These are phyloP conservation scores for Serpula lacrymans DNA, from an alignment of 768 basidiomycete genomes.

Conservation along the genomic window DNA sequence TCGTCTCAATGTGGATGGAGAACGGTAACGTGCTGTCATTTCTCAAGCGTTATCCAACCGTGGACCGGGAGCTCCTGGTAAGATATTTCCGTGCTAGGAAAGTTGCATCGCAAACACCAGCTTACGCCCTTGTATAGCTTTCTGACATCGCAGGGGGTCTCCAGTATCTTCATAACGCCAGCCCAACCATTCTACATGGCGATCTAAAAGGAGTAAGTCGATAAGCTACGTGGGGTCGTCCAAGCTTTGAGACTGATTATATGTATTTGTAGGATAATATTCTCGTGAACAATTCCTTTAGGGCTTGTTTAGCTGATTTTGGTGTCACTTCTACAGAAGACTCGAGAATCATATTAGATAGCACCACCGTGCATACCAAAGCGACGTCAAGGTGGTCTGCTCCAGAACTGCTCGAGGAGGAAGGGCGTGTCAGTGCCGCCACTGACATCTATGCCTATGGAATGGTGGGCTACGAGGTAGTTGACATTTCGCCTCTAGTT, in stretches of 20 bases:
- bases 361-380: too few species aligned
- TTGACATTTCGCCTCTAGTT: too few species aligned
- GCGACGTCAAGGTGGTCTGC: constrained; percentile 32
- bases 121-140: constrained; percentile 8
- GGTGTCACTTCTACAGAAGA: constrained; percentile 23
- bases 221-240: not conserved
- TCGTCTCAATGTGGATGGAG: constrained; percentile 41
- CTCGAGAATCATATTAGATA: too few species aligned
- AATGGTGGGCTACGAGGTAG: constrained; percentile 7
- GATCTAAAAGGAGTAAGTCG: constrained; percentile 36
- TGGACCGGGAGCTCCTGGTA: constrained; percentile 8
- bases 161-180: constrained; percentile 18
- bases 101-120: not conserved
- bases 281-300: constrained; percentile 11
- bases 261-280: constrained; percentile 19
- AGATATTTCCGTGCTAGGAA: not conserved
- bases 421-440: too few species aligned
- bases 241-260: not conserved
- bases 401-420: constrained; percentile 25
- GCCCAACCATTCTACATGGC: constrained; percentile 34
- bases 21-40: constrained; percentile 16
- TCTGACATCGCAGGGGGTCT: constrained; percentile 18
- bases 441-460: constrained; percentile 13
- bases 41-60: not conserved
- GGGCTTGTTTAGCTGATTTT: constrained; percentile 23